phyloP scores from a whole-genome alignment of 1,139 yeast genomes.

The Protomyces inundatus region DNA sequence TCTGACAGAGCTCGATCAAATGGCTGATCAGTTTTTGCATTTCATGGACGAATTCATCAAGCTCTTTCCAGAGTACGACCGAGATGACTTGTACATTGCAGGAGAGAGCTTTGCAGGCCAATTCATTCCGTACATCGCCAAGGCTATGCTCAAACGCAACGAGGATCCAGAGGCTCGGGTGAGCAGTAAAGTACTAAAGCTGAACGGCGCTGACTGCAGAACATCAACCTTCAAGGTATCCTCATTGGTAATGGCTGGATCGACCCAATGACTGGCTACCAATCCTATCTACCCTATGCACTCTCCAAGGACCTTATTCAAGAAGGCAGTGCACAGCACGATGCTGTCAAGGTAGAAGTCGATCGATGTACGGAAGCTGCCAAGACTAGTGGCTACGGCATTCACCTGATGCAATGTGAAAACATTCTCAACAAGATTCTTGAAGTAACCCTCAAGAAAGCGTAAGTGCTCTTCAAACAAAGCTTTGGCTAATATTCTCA shows the following conservation, averaged over 20 bases:
- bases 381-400: constrained; percentile 35
- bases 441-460: constrained; percentile 23
- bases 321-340: constrained; percentile 35
- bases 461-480: constrained; percentile 21
- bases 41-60: constrained; percentile 65
- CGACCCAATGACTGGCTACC: constrained; percentile 79
- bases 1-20: constrained; percentile 52
- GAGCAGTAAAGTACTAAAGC: not conserved
- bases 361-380: constrained; percentile 37
- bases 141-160: constrained; percentile 53
- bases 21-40: constrained; percentile 54
- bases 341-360: constrained; percentile 37
- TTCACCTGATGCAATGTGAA: constrained; percentile 37
- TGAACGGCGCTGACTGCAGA: not conserved
- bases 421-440: constrained; percentile 34
- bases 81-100: constrained; percentile 67
- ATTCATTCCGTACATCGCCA: constrained; percentile 82
- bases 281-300: constrained; percentile 73
- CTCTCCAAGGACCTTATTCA: constrained; percentile 55
- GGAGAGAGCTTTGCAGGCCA: constrained; percentile 99
- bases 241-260: constrained; percentile 95
- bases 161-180: constrained; percentile 34
- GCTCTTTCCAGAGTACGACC: constrained; percentile 66
- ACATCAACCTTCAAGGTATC: constrained; percentile 56
- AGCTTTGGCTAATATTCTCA: constrained; percentile 29